Conservation (phyloP, 139 green algal genomes). For the Yamagishiella unicocca region DNA sequence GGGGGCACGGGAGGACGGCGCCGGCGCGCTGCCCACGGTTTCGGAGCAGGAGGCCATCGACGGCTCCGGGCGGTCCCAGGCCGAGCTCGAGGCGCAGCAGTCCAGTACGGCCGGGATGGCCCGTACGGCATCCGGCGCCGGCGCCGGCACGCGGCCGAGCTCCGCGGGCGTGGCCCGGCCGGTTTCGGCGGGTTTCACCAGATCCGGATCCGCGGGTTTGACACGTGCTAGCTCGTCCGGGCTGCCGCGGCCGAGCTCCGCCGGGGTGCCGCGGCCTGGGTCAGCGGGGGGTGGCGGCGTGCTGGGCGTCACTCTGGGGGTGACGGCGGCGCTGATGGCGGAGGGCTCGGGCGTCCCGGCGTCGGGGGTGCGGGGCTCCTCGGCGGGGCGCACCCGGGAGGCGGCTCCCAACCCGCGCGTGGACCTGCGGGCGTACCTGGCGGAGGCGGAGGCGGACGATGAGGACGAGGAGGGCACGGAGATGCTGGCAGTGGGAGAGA, state of each 20-base stretch:
- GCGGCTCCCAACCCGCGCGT: constrained; percentile 5
- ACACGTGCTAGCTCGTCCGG: neutral
- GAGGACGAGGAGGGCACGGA: constrained; percentile 1
- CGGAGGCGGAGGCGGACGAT: constrained; percentile 13
- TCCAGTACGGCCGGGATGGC: neutral
- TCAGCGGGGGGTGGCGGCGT: too few relatives aligned
- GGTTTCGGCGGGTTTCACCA: neutral
- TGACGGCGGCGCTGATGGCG: neutral
- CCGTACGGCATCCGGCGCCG: neutral
- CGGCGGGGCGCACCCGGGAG: constrained; percentile 27
- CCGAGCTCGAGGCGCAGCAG: neutral
- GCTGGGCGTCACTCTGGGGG: too few relatives aligned
- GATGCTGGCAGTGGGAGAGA: neutral
- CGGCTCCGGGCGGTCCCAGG: neutral
- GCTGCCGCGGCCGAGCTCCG: neutral
- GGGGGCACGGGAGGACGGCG: neutral
- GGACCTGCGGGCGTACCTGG: constrained; percentile 30
- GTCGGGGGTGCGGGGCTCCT: constrained; percentile 19
- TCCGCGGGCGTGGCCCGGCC: neutral
- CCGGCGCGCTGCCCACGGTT: too few relatives aligned
- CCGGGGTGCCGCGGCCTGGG: neutral
- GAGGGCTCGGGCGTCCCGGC: neutral
- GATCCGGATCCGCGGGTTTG: neutral
- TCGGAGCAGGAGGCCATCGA: too few relatives aligned
- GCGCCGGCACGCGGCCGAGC: neutral